Evolutionary conservation across 768 basidiomycete species (phyloP).

Genomic region (Kwoniella mangroviensis): DNA sequence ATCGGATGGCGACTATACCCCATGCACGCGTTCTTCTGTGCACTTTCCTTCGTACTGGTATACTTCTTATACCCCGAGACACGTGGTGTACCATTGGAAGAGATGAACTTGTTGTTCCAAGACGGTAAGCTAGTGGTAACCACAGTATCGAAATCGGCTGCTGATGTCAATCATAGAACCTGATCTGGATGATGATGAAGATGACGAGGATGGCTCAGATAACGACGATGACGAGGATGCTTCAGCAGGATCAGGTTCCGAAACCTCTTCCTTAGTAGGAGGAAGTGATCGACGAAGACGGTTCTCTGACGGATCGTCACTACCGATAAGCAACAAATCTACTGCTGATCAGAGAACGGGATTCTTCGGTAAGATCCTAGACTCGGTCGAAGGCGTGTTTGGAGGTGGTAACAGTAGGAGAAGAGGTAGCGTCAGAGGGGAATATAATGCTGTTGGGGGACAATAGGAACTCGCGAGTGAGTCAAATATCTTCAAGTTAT

Average conservation of each 20-base stretch:
- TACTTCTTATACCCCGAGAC: conserved; percentile 58
- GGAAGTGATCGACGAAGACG: conserved; percentile 20
- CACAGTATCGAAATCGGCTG: not conserved
- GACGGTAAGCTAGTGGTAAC: conserved; percentile 35
- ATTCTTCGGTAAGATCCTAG: conserved; percentile 17
- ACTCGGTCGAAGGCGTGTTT: conserved; percentile 23
- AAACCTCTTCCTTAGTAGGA: conserved; percentile 34
- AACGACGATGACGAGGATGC: conserved; percentile 44
- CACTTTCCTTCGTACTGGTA: conserved; percentile 75
- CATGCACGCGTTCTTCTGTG: conserved; percentile 93
- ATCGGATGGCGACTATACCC: conserved; percentile 92
- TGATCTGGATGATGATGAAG: conserved; percentile 45
- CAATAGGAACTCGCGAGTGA: conserved; percentile 57
- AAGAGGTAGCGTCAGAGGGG: conserved; percentile 31
- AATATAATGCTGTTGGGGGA: conserved; percentile 43
- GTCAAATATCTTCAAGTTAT: conserved; percentile 9
- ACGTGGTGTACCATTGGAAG: conserved; percentile 50
- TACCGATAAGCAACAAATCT: conserved; percentile 41
- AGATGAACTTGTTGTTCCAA: conserved; percentile 55
- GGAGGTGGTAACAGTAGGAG: conserved; percentile 20
- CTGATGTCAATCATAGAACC: conserved; percentile 25
- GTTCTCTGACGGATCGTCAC: conserved; percentile 29
- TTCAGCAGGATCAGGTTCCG: conserved; percentile 33
- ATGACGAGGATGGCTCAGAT: conserved; percentile 30
- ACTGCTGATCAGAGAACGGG: conserved; percentile 27